A percentile compares a stretch with the other conserved stretches of the same genome.
Conservation (phyloP, 2,329 filamentous ascomycete genomes). For the Dothistroma septosporum region DNA sequence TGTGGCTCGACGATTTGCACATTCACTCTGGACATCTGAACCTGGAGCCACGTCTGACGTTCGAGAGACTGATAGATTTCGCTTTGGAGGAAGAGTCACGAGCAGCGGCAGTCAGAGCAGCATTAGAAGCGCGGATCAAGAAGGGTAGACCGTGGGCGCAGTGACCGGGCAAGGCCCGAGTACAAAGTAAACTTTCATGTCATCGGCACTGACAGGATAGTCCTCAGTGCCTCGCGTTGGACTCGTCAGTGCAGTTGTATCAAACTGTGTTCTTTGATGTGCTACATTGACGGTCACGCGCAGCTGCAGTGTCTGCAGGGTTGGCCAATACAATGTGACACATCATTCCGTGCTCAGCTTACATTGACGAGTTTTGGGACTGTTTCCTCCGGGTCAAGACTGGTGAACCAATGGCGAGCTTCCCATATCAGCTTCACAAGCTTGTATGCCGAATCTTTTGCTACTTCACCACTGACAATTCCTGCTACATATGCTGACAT, state of each 20-base stretch:
- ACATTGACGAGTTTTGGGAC: too few relatives aligned
- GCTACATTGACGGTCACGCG: background rate
- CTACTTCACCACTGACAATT: too few relatives aligned
- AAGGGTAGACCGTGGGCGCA: background rate
- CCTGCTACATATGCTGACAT: too few relatives aligned
- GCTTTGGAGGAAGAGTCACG: slow-evolving; percentile 1
- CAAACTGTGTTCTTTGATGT: too few relatives aligned
- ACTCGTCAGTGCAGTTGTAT: background rate
- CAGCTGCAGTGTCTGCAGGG: background rate
- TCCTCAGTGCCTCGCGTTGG: background rate
- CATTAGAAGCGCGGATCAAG: background rate
- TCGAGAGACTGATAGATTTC: background rate
- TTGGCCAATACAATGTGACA: too few relatives aligned
- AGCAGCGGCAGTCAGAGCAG: background rate
- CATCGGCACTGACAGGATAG: background rate
- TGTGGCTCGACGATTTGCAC: slow-evolving; percentile 2
- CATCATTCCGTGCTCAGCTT: too few relatives aligned
- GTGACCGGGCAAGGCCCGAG: background rate
- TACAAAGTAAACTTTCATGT: background rate
- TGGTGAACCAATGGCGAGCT: too few relatives aligned
- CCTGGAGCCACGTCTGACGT: background rate
- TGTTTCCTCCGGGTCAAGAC: too few relatives aligned
- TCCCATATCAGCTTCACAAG: too few relatives aligned
- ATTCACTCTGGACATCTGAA: background rate
- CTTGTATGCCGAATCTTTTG: too few relatives aligned